Percentiles rank a stretch among this genome's conserved stretches.
Conservation (phyloP, 257 asterid species). For the Leonotis leonurus region DNA sequence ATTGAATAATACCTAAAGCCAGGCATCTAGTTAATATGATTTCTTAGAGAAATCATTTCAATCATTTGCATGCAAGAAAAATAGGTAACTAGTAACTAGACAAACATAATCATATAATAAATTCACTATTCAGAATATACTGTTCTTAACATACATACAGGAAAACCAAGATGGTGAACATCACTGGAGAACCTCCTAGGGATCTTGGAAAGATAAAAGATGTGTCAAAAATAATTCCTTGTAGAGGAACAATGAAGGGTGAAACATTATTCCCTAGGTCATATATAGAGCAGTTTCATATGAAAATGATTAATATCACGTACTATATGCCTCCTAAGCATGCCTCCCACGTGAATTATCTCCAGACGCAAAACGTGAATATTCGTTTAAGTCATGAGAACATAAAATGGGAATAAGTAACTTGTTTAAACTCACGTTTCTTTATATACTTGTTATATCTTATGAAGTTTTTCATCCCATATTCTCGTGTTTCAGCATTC, state of each 20-base stretch:
- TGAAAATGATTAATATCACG: not conserved
- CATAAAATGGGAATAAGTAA: not conserved
- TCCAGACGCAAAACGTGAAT: not conserved
- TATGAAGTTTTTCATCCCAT: not conserved
- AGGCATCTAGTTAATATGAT: not conserved
- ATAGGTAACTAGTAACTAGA: not conserved
- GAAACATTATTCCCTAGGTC: not conserved
- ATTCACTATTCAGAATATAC: not conserved
- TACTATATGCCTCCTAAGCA: not conserved
- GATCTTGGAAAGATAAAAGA: not conserved
- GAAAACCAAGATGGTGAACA: not conserved
- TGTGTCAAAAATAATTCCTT: not conserved
- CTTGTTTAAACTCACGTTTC: not conserved
- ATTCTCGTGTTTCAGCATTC: not conserved
- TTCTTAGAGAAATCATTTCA: not conserved
- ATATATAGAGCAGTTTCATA: not conserved
- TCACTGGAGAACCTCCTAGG: not conserved
- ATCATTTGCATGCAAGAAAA: not conserved
- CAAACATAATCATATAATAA: not conserved
- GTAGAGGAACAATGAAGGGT: not conserved
- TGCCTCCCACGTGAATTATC: conserved; percentile 5
- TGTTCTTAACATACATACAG: not conserved
- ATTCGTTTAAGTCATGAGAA: not conserved
- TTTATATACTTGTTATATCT: not conserved
- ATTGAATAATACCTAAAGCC: not conserved